These are phyloP conservation scores for Sutorius eximius DNA, from an alignment of 1,284 basidiomycete species.

Conservation along the genomic window DNA sequence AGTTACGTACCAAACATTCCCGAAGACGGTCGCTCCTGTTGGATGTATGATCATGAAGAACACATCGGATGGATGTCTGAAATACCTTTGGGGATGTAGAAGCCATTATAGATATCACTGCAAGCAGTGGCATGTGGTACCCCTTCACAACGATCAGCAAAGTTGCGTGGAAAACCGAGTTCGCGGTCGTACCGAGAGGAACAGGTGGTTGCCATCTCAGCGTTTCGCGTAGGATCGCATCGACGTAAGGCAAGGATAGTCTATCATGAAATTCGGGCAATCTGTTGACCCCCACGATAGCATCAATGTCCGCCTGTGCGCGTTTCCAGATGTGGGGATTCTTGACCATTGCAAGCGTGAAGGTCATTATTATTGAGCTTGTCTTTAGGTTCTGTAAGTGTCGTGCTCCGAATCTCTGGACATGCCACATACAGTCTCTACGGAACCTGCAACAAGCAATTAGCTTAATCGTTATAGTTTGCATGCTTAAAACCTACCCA, in stretches of 20 bases:
- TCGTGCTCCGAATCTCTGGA: background rate
- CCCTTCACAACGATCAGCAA: slow-evolving; percentile 8
- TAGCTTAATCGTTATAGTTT: background rate
- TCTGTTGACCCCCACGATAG: slow-evolving; percentile 36
- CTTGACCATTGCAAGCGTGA: slow-evolving; percentile 39
- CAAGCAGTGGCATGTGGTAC: slow-evolving; percentile 14
- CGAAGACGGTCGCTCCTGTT: slow-evolving; percentile 20
- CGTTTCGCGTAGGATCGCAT: slow-evolving; percentile 41
- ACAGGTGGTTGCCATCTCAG: slow-evolving; percentile 28
- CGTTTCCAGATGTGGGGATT: slow-evolving; percentile 33
- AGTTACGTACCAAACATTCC: slow-evolving; percentile 23
- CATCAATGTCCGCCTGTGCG: slow-evolving; percentile 43
- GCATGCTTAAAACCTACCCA: slow-evolving; percentile 14
- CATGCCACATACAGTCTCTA: slow-evolving; percentile 23
- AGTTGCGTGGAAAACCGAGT: too few relatives aligned
- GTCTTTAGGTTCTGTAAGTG: slow-evolving; percentile 14
- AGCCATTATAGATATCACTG: slow-evolving; percentile 27
- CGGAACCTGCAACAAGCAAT: slow-evolving; percentile 10
- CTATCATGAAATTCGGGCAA: slow-evolving; percentile 44
- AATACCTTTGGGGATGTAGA: slow-evolving; percentile 32
- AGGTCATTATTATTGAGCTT: slow-evolving; percentile 16
- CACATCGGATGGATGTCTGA: background rate
- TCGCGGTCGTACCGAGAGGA: slow-evolving; percentile 23
- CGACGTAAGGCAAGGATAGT: slow-evolving; percentile 38
- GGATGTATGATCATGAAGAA: background rate